Percentiles rank a stretch among this genome's conserved stretches.
phyloP scores from a whole-genome alignment of 371 early-diverging fungal genomes.

The Zopfochytrium polystomum region DNA sequence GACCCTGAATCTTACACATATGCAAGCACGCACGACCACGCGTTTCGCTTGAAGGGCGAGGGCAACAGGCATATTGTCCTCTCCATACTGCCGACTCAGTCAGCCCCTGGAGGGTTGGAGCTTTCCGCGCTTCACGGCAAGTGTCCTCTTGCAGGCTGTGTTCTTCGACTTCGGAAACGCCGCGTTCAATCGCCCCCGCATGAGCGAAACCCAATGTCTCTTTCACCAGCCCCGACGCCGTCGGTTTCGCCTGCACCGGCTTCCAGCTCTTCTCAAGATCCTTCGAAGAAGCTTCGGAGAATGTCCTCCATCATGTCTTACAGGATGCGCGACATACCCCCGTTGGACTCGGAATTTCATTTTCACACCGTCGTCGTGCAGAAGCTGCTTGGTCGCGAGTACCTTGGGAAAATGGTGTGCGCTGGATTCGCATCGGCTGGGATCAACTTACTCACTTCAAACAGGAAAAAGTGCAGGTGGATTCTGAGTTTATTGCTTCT shows the following conservation, averaged over 20 bases:
- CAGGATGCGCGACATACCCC: neutral
- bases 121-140: no score
- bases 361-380: neutral
- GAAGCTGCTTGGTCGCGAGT: slow-evolving; percentile 2
- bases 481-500: neutral
- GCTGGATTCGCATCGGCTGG: no score
- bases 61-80: slow-evolving; percentile 17
- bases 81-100: no score
- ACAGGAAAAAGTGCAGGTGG: neutral
- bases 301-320: neutral
- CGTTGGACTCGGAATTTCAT: neutral
- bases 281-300: neutral
- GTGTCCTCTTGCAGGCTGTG: no score
- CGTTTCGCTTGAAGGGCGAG: no score
- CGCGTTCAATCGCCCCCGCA: neutral
- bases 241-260: no score
- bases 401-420: slow-evolving; percentile 8
- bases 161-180: neutral
- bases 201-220: neutral
- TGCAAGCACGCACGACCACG: no score
- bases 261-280: no score
- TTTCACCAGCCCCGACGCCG: neutral
- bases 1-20: no score
- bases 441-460: neutral
- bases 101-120: no score